Evolutionary conservation across 805 yeast species (phyloP).

Genomic region (Wickerhamomyces sydowiorum): DNA sequence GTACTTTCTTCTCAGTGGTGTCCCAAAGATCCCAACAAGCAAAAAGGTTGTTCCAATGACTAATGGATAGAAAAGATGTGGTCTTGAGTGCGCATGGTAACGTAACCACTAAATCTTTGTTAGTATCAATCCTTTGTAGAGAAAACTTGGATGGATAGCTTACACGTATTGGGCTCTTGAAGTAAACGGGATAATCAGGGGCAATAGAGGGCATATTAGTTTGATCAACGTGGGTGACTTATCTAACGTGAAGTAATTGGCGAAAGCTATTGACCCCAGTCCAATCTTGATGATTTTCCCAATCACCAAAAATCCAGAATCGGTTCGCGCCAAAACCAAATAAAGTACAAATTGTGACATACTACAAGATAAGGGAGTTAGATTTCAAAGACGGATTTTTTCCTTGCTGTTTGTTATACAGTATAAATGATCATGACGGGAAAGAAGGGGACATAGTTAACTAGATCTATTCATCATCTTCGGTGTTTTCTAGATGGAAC

Average conservation of each 20-base stretch:
- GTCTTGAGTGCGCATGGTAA: conserved; percentile 70
- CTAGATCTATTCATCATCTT: conserved; percentile 30
- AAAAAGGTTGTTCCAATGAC: conserved; percentile 67
- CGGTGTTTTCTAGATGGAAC: conserved; percentile 47
- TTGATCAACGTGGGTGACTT: too few species aligned
- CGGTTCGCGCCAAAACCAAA: too few species aligned
- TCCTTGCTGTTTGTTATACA: not conserved
- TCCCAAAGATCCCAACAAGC: conserved; percentile 46
- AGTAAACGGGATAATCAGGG: conserved; percentile 42
- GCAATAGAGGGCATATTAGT: not conserved
- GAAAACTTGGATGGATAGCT: conserved; percentile 23
- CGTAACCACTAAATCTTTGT: conserved; percentile 52
- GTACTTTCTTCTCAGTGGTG: conserved; percentile 67
- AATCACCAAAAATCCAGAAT: too few species aligned
- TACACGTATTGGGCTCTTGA: conserved; percentile 59
- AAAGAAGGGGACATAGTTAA: too few species aligned
- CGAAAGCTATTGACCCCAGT: too few species aligned
- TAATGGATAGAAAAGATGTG: conserved; percentile 64
- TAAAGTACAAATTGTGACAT: too few species aligned
- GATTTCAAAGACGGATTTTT: too few species aligned
- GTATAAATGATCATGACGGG: too few species aligned
- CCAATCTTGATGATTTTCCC: too few species aligned
- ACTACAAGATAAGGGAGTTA: too few species aligned
- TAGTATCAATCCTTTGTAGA: conserved; percentile 17
- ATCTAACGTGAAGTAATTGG: too few species aligned